phyloP scores from a whole-genome alignment of 2,329 filamentous ascomycete species.

The Pestalotiopsis fici region DNA sequence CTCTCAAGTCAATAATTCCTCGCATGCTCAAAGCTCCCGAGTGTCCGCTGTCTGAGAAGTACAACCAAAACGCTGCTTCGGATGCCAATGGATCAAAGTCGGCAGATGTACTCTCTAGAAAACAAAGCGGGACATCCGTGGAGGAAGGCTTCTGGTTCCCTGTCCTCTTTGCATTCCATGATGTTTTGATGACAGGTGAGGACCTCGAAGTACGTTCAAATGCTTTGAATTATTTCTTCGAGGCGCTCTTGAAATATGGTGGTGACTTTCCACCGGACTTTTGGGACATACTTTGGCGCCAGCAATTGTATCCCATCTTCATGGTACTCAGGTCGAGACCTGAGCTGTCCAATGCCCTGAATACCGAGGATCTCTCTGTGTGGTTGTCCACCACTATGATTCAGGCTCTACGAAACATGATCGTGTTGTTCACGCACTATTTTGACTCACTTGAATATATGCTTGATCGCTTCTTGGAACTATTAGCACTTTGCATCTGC shows the following conservation, averaged over 20 bases:
- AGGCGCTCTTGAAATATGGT: constrained; percentile 86
- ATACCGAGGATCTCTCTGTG: constrained; percentile 94
- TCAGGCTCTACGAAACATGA: constrained; percentile 96
- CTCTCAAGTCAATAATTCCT: constrained; percentile 88
- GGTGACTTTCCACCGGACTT: constrained; percentile 91
- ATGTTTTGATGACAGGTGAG: constrained; percentile 98
- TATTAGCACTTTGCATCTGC: constrained; percentile 93
- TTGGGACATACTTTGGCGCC: constrained; percentile 97
- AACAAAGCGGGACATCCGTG: constrained; percentile 78
- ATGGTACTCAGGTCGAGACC: constrained; percentile 95
- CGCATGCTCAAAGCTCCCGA: constrained; percentile 96
- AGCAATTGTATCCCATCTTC: constrained; percentile 97
- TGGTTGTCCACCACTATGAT: constrained; percentile 99
- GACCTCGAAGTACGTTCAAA: constrained; percentile 91
- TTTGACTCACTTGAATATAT: constrained; percentile 96
- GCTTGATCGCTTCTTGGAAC: constrained; percentile 94
- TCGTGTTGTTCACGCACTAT: constrained; percentile 97
- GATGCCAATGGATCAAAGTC: constrained; percentile 38
- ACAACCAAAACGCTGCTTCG: constrained; percentile 33
- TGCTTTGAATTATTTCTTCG: constrained; percentile 95
- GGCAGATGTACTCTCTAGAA: constrained; percentile 47
- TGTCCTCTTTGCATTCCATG: constrained; percentile 96
- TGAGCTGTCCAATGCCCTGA: constrained; percentile 93
- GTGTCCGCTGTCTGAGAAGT: constrained; percentile 79
- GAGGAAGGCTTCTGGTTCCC: constrained; percentile 99